Base-by-base conservation (phyloP, 495 filamentous ascomycete species). In the Apiosordaria backusii region DNA sequence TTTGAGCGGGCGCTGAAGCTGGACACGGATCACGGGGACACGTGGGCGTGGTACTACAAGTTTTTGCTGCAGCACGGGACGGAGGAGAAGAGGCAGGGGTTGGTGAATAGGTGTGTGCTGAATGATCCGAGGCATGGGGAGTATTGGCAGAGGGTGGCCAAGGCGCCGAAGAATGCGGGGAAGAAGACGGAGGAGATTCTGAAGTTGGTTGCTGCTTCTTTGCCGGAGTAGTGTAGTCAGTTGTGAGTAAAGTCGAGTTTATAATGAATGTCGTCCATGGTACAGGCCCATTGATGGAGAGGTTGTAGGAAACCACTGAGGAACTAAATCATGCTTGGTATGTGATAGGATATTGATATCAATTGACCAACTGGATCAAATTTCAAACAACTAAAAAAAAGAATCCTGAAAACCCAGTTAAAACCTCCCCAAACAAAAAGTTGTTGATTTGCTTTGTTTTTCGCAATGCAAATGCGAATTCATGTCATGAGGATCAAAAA, bases 1-100 rank as follows among this genome's bases (percentile, higher is more conserved):
- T 98, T 99, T 72, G 91, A 96, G 81, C 95, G 97, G 79, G 95
- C 95, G 4, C 88, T 97, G 62, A 78, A 96, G 62, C 81, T 92
- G 15, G 92, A 98, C 71, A 84, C 87, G 25, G 93, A 97, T 75
- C 76, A 88, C 29, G 95, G 96, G 35, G 95, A 99, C 80, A 92
- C 89, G 5, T 99, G 95, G 95, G 95, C 92, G 50, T 99, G 94
- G 94, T 99, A 97, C 71, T 95, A 90, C 77, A 96, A 94, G 78
- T 99, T 97, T 73, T 74, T 97, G 70, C 65, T 85, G 67, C 89
- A 95, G 83, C 92, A 99, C 80, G 96, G 96, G 4, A 96, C 90
- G 25, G 90, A 90, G 75, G 95, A 98, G 78, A 97, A 97, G 88
- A 80, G 90, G 71, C 82, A 79, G 21, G 93, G 96, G 69, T 87